A percentile compares a stretch with the other conserved stretches of the same genome.
Conservation (phyloP, 257 asterid species). For the Nicotiana obtusifolia region DNA sequence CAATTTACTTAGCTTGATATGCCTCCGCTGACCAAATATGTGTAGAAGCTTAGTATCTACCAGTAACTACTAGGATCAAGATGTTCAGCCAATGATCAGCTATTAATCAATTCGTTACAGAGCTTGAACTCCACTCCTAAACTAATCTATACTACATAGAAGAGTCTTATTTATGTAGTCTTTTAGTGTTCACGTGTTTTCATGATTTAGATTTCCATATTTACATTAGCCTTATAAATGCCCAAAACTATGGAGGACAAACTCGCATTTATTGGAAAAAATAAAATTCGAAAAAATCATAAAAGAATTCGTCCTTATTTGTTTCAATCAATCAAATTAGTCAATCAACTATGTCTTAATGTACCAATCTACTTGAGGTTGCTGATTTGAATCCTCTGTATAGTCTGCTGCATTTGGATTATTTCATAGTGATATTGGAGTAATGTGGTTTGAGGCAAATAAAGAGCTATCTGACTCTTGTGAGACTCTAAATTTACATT, state of each 20-base stretch:
- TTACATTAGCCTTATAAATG: not conserved
- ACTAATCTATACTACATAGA: not conserved
- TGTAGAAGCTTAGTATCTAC: not conserved
- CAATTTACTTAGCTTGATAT: not conserved
- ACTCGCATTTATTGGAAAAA: not conserved
- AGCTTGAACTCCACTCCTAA: not conserved
- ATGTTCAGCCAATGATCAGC: not conserved
- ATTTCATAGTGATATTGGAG: not conserved
- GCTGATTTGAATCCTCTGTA: not conserved
- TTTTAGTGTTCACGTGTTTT: not conserved
- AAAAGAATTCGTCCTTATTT: not conserved
- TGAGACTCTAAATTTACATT: not conserved
- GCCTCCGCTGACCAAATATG: not conserved
- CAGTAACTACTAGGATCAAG: not conserved
- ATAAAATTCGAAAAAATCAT: not conserved
- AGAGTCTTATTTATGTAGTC: not conserved
- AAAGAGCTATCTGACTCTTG: not conserved
- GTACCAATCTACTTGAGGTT: not conserved
- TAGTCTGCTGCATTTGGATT: not conserved
- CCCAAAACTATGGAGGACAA: not conserved
- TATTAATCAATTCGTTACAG: not conserved
- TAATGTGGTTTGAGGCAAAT: not conserved
- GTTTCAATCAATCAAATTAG: not conserved
- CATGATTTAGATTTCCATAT: not conserved
- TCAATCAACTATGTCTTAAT: not conserved